Conservation (phyloP, 2,329 filamentous ascomycete genomes). For the Aspergillus pseudotamarii region DNA sequence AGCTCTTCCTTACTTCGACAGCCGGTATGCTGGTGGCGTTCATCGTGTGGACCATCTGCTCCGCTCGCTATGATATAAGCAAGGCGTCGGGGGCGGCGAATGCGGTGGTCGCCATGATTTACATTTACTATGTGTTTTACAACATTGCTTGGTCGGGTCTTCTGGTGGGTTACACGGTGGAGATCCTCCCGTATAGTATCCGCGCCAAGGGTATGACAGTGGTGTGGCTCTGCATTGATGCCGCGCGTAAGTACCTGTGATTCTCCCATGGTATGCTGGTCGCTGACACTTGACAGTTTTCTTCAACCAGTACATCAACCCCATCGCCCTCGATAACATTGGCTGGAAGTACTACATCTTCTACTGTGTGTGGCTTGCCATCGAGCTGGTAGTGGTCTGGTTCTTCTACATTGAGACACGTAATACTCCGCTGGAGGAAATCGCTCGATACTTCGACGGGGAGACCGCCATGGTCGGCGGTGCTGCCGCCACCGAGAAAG, state of each 20-base stretch:
- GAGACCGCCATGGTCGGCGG: constrained; percentile 25
- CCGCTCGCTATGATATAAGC: constrained; percentile 37
- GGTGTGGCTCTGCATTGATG: constrained; percentile 38
- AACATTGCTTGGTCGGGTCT: constrained; percentile 43
- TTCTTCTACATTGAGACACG: constrained; percentile 41
- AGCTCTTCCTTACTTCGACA: constrained; percentile 47
- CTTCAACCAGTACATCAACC: constrained; percentile 42
- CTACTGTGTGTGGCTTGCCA: constrained; percentile 37
- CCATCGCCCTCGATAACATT: constrained; percentile 34
- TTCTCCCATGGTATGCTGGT: neutral
- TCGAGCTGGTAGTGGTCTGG: constrained; percentile 37
- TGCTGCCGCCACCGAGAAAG: constrained; percentile 25
- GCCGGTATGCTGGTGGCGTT: constrained; percentile 50
- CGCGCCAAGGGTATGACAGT: constrained; percentile 51
- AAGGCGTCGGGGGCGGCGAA: constrained; percentile 35
- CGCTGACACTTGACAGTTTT: constrained; percentile 25
- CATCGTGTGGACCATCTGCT: constrained; percentile 46
- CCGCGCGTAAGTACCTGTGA: constrained; percentile 13
- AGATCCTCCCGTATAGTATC: constrained; percentile 54
- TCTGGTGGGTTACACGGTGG: constrained; percentile 46
- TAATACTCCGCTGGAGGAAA: constrained; percentile 36
- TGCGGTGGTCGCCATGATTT: constrained; percentile 47
- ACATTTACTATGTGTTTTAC: constrained; percentile 47
- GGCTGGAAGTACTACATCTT: constrained; percentile 44
- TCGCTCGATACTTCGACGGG: constrained; percentile 38